Conservation (phyloP, 2,329 filamentous ascomycete species). For the Scorias spongiosa region DNA sequence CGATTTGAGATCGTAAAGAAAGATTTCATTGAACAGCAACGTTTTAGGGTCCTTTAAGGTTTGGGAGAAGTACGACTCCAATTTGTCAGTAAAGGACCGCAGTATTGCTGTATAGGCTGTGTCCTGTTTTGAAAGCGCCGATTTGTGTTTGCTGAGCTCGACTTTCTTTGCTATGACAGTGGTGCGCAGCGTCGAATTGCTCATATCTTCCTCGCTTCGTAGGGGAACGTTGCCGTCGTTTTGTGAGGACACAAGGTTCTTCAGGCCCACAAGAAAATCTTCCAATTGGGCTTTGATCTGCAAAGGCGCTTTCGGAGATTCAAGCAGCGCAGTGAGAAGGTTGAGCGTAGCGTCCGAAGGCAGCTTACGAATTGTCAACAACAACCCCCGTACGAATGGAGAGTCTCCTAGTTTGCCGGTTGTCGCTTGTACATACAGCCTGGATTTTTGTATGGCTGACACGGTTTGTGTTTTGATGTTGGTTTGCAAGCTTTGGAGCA, state of each 20-base stretch:
- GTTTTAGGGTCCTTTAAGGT: constrained; percentile 34
- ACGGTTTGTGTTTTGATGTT: constrained; percentile 21
- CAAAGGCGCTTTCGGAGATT: neutral
- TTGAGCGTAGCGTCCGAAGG: constrained; percentile 37
- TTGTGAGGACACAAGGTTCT: constrained; percentile 9
- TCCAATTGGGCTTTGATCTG: constrained; percentile 20
- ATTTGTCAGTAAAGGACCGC: constrained; percentile 36
- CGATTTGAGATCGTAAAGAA: constrained; percentile 57
- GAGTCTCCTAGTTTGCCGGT: constrained; percentile 39
- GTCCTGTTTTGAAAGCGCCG: constrained; percentile 55
- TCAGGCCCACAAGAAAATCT: constrained; percentile 5
- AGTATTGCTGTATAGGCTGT: constrained; percentile 53
- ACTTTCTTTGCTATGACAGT: constrained; percentile 72
- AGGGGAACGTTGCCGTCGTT: constrained; percentile 27
- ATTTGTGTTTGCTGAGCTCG: constrained; percentile 60
- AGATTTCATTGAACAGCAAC: constrained; percentile 53
- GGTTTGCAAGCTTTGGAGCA: constrained; percentile 23
- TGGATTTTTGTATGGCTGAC: constrained; percentile 21
- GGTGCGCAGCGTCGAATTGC: constrained; percentile 53
- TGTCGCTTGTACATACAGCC: constrained; percentile 47
- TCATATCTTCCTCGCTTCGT: constrained; percentile 60
- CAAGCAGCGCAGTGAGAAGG: constrained; percentile 20
- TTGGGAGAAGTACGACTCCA: constrained; percentile 33
- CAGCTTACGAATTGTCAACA: constrained; percentile 46
- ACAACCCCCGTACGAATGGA: constrained; percentile 36